Evolutionary conservation across 768 basidiomycete species (phyloP).

Genomic region (Crucibulum laeve): DNA sequence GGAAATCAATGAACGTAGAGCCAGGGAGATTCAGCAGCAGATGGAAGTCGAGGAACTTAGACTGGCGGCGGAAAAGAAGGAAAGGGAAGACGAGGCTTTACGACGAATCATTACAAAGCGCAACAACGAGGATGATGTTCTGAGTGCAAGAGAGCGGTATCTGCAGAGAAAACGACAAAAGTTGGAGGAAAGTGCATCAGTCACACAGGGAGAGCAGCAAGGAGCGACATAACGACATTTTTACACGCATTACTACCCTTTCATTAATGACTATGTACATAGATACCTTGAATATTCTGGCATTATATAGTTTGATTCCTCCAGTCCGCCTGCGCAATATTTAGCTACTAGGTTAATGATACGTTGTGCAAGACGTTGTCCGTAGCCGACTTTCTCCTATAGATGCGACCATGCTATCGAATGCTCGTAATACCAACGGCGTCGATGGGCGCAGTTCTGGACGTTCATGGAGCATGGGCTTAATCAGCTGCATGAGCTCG

Average conservation of each 20-base stretch:
- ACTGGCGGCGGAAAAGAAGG: constrained; percentile 48
- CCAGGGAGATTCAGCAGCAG: constrained; percentile 73
- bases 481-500: constrained; percentile 51
- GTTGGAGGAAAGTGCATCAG: constrained; percentile 46
- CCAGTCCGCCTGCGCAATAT: not conserved
- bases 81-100: constrained; percentile 58
- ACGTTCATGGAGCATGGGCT: constrained; percentile 54
- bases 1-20: constrained; percentile 84
- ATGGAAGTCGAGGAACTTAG: constrained; percentile 71
- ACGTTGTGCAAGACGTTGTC: constrained; percentile 9
- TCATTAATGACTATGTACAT: too few species aligned
- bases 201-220: too few species aligned
- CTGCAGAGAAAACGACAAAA: constrained; percentile 76
- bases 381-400: constrained; percentile 20
- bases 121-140: constrained; percentile 71
- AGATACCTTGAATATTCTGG: too few species aligned
- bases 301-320: too few species aligned
- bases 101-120: constrained; percentile 67
- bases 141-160: constrained; percentile 72
- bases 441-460: constrained; percentile 51
- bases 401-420: constrained; percentile 42
- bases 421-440: constrained; percentile 41
- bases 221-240: too few species aligned
- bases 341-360: constrained; percentile 6
- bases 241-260: too few species aligned